Conservation (phyloP, 2,329 filamentous ascomycete genomes). For the Cercospora sojina region DNA sequence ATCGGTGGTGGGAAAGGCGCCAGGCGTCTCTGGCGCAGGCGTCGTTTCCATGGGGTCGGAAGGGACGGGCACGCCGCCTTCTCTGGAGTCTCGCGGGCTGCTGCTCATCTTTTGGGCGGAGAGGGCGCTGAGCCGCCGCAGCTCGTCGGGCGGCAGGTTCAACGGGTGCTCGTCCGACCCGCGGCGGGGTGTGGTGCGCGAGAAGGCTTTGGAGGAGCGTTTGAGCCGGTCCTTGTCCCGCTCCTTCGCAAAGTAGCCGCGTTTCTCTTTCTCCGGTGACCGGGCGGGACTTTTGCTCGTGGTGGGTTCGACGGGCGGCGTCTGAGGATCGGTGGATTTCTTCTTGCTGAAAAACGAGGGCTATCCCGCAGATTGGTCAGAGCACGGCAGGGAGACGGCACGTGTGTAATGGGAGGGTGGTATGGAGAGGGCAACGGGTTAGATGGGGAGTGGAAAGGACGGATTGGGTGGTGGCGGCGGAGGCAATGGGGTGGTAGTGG, state of each 20-base stretch:
- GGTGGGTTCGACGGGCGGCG: neutral
- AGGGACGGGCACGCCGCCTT: slow-evolving; percentile 26
- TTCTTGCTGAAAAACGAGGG: slow-evolving; percentile 14
- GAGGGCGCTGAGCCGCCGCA: slow-evolving; percentile 70
- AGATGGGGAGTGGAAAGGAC: neutral
- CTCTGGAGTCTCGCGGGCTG: slow-evolving; percentile 22
- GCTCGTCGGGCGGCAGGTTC: slow-evolving; percentile 84
- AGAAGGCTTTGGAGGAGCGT: slow-evolving; percentile 28
- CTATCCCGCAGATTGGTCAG: slow-evolving; percentile 1
- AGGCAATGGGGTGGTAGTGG: neutral
- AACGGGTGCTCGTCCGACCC: slow-evolving; percentile 67
- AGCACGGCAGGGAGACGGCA: slow-evolving; percentile 1
- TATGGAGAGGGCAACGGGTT: neutral
- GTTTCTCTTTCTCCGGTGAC: slow-evolving; percentile 25
- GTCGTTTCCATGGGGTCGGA: slow-evolving; percentile 37
- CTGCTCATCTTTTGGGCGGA: slow-evolving; percentile 31
- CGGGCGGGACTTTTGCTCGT: neutral
- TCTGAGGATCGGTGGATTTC: slow-evolving; percentile 10
- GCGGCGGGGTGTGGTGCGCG: slow-evolving; percentile 41
- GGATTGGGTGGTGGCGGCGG: neutral
- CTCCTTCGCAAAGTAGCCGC: slow-evolving; percentile 29
- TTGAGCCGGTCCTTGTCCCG: slow-evolving; percentile 30
- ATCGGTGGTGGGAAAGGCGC: slow-evolving; percentile 49
- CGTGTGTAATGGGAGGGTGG: neutral
- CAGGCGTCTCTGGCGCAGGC: slow-evolving; percentile 39